These are phyloP conservation scores for Xylariaceae sp. DNA, from an alignment of 2,329 filamentous ascomycete genomes.

Conservation along the genomic window DNA sequence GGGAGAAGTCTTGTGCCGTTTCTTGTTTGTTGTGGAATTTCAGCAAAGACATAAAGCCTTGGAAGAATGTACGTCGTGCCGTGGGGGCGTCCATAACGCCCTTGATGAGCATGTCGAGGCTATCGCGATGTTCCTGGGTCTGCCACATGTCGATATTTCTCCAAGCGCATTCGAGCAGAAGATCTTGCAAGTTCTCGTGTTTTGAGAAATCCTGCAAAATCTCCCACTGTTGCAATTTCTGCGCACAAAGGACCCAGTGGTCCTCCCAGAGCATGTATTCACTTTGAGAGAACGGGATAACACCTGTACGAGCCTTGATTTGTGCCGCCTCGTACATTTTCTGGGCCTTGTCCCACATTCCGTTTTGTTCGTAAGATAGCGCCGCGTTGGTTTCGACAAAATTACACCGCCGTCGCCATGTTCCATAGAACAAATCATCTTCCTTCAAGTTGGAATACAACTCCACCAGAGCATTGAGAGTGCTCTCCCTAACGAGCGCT, in stretches of 20 bases:
- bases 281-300: slow-evolving; percentile 90
- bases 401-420: slow-evolving; percentile 89
- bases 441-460: slow-evolving; percentile 87
- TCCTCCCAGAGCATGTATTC: slow-evolving; percentile 99
- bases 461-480: slow-evolving; percentile 90
- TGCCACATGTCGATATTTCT: slow-evolving; percentile 94
- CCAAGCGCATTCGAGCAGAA: slow-evolving; percentile 93
- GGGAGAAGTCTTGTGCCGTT: slow-evolving; percentile 71
- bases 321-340: slow-evolving; percentile 94
- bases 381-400: slow-evolving; percentile 98
- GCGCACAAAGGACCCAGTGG: slow-evolving; percentile 95
- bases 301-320: slow-evolving; percentile 91
- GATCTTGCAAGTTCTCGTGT: slow-evolving; percentile 96
- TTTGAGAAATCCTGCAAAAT: slow-evolving; percentile 96
- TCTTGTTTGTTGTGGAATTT: slow-evolving; percentile 92
- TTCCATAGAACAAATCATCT: slow-evolving; percentile 95
- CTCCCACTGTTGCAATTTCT: slow-evolving; percentile 99
- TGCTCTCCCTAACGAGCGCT: slow-evolving; percentile 80
- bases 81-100: slow-evolving; percentile 97
- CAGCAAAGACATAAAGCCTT: slow-evolving; percentile 93
- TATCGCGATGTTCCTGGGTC: slow-evolving; percentile 76
- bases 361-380: slow-evolving; percentile 95
- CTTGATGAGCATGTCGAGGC: slow-evolving; percentile 89
- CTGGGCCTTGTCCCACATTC: slow-evolving; percentile 99
- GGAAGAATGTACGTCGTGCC: slow-evolving; percentile 90